Conservation (phyloP, 1,284 basidiomycete species). For the Austropuccinia psidii region DNA sequence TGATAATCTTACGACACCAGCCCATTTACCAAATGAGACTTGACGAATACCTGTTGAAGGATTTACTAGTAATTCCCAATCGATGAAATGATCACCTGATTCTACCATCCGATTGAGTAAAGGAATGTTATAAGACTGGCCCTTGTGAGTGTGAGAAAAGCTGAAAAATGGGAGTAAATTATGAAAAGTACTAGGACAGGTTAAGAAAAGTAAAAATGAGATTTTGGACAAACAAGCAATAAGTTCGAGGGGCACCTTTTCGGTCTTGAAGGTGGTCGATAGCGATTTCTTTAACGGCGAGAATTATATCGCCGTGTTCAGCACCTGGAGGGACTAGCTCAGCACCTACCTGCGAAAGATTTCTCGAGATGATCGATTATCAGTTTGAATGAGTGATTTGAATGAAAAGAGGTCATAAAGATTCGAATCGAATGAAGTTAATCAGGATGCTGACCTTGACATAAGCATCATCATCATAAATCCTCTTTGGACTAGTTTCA, state of each 20-base stretch:
- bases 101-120: conserved; percentile 60
- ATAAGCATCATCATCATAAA: conserved; percentile 62
- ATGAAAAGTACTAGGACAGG: conserved; percentile 43
- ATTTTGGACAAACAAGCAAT: conserved; percentile 23
- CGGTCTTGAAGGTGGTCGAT: conserved; percentile 48
- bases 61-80: conserved; percentile 71
- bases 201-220: conserved; percentile 41
- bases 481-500: conserved; percentile 65
- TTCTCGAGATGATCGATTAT: too few species aligned
- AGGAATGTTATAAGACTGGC: conserved; percentile 71
- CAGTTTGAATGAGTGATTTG: too few species aligned
- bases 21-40: conserved; percentile 51
- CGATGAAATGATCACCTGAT: conserved; percentile 54
- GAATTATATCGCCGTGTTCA: conserved; percentile 58
- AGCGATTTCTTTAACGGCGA: conserved; percentile 82
- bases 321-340: conserved; percentile 51
- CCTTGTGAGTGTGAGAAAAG: conserved; percentile 83
- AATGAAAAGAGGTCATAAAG: not conserved
- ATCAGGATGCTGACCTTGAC: conserved; percentile 53
- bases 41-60: conserved; percentile 56
- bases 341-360: conserved; percentile 64
- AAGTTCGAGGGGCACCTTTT: not conserved
- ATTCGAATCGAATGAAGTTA: conserved; percentile 8
- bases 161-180: conserved; percentile 62
- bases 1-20: conserved; percentile 81